Conservation (phyloP, 1,284 basidiomycete genomes). For the Sporisorium sorghi region DNA sequence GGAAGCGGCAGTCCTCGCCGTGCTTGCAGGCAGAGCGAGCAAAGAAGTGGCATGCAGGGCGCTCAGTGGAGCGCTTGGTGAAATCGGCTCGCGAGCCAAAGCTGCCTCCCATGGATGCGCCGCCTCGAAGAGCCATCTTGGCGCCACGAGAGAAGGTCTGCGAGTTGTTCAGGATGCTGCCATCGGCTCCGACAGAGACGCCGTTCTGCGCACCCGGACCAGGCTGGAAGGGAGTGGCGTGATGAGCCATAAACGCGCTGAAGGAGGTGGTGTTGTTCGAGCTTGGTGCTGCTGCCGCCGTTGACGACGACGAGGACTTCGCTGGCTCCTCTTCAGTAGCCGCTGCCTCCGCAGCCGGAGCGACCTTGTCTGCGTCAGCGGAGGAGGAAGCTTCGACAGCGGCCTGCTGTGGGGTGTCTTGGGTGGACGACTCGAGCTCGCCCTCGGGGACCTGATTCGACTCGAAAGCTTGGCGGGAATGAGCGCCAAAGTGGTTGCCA, state of each 20-base stretch:
- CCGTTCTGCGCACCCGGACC: conserved; percentile 33
- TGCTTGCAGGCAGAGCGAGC: conserved; percentile 63
- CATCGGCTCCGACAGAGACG: conserved; percentile 24
- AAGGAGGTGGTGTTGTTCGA: conserved; percentile 54
- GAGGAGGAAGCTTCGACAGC: conserved; percentile 4
- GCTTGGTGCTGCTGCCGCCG: conserved; percentile 14
- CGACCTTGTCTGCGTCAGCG: conserved; percentile 15
- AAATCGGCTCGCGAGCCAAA: conserved; percentile 44
- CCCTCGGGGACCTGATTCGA: conserved; percentile 21
- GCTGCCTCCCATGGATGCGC: conserved; percentile 35
- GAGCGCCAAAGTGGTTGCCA: conserved; percentile 30
- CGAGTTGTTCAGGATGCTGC: conserved; percentile 20
- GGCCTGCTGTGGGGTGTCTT: conserved; percentile 14
- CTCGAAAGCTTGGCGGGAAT: conserved; percentile 22
- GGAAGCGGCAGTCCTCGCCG: conserved; percentile 67
- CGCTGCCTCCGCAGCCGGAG: conserved; percentile 5
- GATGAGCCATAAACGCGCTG: conserved; percentile 63
- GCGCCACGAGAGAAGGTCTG: conserved; percentile 30
- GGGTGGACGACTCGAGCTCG: conserved; percentile 12
- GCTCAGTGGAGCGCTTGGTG: conserved; percentile 53
- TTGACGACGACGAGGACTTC: conserved; percentile 13
- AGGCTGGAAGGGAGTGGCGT: conserved; percentile 64
- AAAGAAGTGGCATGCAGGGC: conserved; percentile 67
- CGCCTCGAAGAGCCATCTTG: conserved; percentile 43
- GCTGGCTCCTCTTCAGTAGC: conserved; percentile 12